Evolutionary conservation across 1,139 yeast genomes (phyloP).

Genomic region (Hansenula anomala): DNA sequence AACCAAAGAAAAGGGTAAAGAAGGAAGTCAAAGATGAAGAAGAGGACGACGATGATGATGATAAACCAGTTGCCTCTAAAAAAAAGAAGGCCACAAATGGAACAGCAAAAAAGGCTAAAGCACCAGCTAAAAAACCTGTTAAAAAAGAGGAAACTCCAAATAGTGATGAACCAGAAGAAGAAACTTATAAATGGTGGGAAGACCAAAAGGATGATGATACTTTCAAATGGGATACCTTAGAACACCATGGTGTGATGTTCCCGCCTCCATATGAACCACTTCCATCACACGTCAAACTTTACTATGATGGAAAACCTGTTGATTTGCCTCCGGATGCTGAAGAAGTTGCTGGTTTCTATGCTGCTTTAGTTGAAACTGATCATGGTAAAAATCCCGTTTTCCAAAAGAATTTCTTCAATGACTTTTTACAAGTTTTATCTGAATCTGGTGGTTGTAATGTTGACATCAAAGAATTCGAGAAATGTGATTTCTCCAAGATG

Average conservation of each 20-base stretch:
- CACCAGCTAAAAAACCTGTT: slow-evolving; percentile 4
- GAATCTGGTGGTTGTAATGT: slow-evolving; percentile 64
- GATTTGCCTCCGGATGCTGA: slow-evolving; percentile 77
- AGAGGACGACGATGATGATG: not conserved
- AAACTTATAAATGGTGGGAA: slow-evolving; percentile 84
- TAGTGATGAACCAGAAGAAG: slow-evolving; percentile 41
- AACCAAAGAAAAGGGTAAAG: not conserved
- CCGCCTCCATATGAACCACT: slow-evolving; percentile 90
- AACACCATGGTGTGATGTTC: slow-evolving; percentile 86
- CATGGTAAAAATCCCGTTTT: slow-evolving; percentile 86
- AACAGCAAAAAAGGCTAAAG: slow-evolving; percentile 4
- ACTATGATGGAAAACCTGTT: slow-evolving; percentile 74
- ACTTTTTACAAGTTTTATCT: slow-evolving; percentile 63
- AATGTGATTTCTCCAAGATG: slow-evolving; percentile 79
- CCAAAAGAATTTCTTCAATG: slow-evolving; percentile 80
- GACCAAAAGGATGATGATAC: slow-evolving; percentile 68
- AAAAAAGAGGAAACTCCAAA: slow-evolving; percentile 16
- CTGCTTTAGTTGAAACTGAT: slow-evolving; percentile 82
- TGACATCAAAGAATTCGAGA: slow-evolving; percentile 52
- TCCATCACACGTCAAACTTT: slow-evolving; percentile 72
- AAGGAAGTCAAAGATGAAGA: slow-evolving; percentile 2
- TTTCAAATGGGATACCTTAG: slow-evolving; percentile 80
- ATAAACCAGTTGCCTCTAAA: not conserved
- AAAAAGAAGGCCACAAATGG: slow-evolving; percentile 3
- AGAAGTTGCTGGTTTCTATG: slow-evolving; percentile 95